Base-by-base conservation (phyloP, 352 stramenopile genomes). In the Thalassiosira exigua region DNA sequence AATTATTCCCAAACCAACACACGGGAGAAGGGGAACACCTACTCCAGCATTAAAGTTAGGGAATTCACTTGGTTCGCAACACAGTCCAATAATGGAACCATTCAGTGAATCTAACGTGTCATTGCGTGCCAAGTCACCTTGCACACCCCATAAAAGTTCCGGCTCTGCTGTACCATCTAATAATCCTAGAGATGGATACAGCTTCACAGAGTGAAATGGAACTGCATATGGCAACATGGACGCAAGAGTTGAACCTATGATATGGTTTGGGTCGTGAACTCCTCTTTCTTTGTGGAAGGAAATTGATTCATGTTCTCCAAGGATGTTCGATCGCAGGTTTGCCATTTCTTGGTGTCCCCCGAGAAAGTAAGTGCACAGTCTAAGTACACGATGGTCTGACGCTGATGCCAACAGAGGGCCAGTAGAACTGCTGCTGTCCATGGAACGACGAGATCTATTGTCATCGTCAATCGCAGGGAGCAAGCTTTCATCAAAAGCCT, bases 1-100 rank as follows among this genome's bases (percentile, higher is more conserved):
- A 58, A 93, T 69, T 17, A 93, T 84, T 17, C 88, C 88, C 24
- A 91, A 69, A 17, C 88, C 88, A 19, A 89, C 17, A 64, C 83
- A 92, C 24, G 60, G 51, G 53, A 81, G 57, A 42, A 74, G 14
- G 17, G 77, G 65, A 17, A 70, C 67, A 24, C 62, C 30, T 0
- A 39, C 56, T 19, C 64, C 56, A 39, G 61, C 36, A 57, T 71
- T 62, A 27, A 33, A 9, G 0, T 14, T 26, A 51, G 79, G 46
- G 30, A 7, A 27, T 69, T 19, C 46, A 24, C 72, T 42, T 33
- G 57, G 4, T 2, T 48, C 32, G 11, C 56, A 79, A 69, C 88
- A 93, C 11, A 93, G 54, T 19, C 85, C 86, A 24, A 93, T 82
- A 22, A 93, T 86, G 1, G 68, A 59, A 19, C 76, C 86, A 72